A percentile compares a stretch with the other conserved stretches of the same genome.
Evolutionary conservation across 805 yeast genomes (phyloP).

Genomic region (Grigorovia jiainica): DNA sequence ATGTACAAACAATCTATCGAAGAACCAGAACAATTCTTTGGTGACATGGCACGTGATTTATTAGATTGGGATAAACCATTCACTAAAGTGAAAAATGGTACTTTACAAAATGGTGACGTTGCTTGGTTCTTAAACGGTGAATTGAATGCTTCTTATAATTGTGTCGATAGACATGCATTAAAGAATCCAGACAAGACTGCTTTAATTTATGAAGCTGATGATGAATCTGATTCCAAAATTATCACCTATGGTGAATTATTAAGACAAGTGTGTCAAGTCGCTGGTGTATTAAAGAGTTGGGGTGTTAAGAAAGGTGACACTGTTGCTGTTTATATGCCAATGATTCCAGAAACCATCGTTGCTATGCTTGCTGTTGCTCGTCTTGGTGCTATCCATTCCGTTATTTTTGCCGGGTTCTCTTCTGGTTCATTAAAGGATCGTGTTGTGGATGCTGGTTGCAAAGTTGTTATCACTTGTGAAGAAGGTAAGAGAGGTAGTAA

Average conservation of each 20-base stretch:
- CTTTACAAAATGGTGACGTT: constrained; percentile 63
- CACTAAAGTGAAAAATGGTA: constrained; percentile 39
- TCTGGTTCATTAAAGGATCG: constrained; percentile 89
- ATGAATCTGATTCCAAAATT: constrained; percentile 58
- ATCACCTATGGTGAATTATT: constrained; percentile 83
- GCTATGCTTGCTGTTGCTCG: constrained; percentile 91
- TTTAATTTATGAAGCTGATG: constrained; percentile 89
- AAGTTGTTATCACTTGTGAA: constrained; percentile 86
- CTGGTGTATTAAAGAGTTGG: constrained; percentile 71
- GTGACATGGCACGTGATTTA: constrained; percentile 62
- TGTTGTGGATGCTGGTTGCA: constrained; percentile 76
- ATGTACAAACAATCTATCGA: constrained; percentile 72
- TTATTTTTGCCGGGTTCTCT: constrained; percentile 93
- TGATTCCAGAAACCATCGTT: constrained; percentile 93
- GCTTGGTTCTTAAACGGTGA: constrained; percentile 95
- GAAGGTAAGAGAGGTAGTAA: constrained; percentile 96
- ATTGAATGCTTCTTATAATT: constrained; percentile 85
- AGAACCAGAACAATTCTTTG: constrained; percentile 78
- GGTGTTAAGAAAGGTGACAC: constrained; percentile 94
- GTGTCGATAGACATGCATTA: constrained; percentile 93
- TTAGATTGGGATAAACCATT: constrained; percentile 75
- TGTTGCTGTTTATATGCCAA: constrained; percentile 92
- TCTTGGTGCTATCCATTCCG: constrained; percentile 93
- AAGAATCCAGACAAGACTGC: constrained; percentile 78
- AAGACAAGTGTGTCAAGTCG: constrained; percentile 75